Percentiles rank a stretch among this genome's conserved stretches.
phyloP scores from a whole-genome alignment of 2,329 filamentous ascomycete genomes.

The Apiospora koreana region DNA sequence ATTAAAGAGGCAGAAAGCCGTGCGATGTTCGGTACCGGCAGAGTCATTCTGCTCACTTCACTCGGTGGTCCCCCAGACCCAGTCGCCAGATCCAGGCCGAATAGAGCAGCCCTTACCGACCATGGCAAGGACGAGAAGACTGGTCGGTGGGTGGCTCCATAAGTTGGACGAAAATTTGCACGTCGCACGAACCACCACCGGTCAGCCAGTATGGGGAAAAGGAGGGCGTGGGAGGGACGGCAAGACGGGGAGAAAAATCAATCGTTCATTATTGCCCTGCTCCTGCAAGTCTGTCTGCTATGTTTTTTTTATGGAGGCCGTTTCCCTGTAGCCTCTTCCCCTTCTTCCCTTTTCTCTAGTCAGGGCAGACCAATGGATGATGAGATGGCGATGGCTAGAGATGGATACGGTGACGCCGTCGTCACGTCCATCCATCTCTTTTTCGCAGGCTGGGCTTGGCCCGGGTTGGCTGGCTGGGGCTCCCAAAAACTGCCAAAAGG shows the following conservation, averaged over 20 bases:
- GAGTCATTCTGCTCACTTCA: neutral
- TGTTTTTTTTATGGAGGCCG: neutral
- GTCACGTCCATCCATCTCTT: neutral
- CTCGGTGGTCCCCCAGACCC: neutral
- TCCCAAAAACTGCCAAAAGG: neutral
- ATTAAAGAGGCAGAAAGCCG: neutral
- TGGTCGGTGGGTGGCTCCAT: neutral
- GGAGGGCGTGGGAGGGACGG: neutral
- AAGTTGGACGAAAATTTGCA: slow-evolving; percentile 5
- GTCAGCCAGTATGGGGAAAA: neutral
- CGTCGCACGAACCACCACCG: slow-evolving; percentile 2
- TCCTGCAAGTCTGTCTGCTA: neutral
- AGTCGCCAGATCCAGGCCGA: slow-evolving; percentile 5
- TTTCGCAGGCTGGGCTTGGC: neutral
- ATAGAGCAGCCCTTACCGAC: slow-evolving; percentile 8
- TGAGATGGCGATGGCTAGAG: slow-evolving; percentile 6
- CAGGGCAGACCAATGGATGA: neutral
- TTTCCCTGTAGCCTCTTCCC: neutral
- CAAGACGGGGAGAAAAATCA: too few relatives aligned
- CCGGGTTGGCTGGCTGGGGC: neutral
- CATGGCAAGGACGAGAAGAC: neutral
- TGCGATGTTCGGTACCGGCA: neutral
- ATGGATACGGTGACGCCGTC: neutral
- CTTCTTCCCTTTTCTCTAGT: slow-evolving; percentile 5
- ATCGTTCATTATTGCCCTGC: neutral